These are phyloP conservation scores for Trifolium fragiferum DNA, from an alignment of 306 rosid genomes.

Conservation along the genomic window DNA sequence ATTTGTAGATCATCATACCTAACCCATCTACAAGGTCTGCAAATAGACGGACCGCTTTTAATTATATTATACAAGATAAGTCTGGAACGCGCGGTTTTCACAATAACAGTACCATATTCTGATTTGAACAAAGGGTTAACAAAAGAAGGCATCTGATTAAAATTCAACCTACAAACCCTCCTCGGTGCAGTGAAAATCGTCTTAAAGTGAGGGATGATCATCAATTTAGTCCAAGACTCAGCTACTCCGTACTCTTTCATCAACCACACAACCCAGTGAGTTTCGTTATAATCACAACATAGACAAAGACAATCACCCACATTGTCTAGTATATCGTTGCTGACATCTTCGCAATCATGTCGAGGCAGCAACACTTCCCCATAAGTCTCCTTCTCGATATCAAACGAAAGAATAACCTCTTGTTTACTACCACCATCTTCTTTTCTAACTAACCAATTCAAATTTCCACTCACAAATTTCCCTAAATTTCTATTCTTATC, in stretches of 20 bases:
- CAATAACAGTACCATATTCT: neutral
- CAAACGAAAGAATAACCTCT: neutral
- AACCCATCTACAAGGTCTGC: too few relatives aligned
- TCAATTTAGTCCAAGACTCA: constrained; percentile 37
- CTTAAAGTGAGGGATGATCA: neutral
- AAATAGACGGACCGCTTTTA: too few relatives aligned
- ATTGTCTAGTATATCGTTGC: neutral
- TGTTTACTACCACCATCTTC: neutral
- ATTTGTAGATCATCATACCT: too few relatives aligned
- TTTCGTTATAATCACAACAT: neutral
- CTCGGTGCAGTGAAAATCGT: too few relatives aligned
- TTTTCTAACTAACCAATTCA: constrained; percentile 18
- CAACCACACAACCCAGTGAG: constrained; percentile 28
- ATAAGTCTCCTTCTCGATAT: constrained; percentile 29
- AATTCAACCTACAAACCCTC: too few relatives aligned
- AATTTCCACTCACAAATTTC: constrained; percentile 22
- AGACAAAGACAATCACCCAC: constrained; percentile 17
- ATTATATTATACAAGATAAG: too few relatives aligned
- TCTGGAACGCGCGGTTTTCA: too few relatives aligned
- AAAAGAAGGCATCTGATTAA: too few relatives aligned
- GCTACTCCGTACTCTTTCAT: constrained; percentile 38
- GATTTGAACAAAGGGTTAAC: neutral
- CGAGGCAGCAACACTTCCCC: neutral
- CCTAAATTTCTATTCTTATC: neutral
- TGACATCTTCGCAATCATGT: neutral